phyloP scores from a whole-genome alignment of 2,329 filamentous ascomycete species.

The Dothideomycetes sp. region DNA sequence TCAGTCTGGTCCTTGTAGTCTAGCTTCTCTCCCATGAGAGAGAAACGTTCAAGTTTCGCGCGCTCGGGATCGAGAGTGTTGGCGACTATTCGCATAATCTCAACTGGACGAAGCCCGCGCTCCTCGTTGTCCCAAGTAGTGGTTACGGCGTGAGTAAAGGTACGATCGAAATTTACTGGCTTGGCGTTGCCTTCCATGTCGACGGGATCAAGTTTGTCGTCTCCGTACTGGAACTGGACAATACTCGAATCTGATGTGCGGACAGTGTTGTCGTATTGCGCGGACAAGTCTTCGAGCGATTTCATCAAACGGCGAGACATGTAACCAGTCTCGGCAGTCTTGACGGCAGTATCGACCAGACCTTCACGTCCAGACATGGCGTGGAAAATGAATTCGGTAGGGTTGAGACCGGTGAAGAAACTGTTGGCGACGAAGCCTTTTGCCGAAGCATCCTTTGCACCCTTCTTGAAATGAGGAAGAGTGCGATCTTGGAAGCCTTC shows the following conservation, averaged over 20 bases:
- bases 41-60: conserved; percentile 49
- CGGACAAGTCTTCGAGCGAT: conserved; percentile 86
- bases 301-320: conserved; percentile 99
- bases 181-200: conserved; percentile 95
- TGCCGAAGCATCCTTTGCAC: conserved; percentile 78
- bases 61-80: conserved; percentile 58
- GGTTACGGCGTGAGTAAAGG: conserved; percentile 69
- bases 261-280: conserved; percentile 88
- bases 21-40: conserved; percentile 51
- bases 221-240: conserved; percentile 95
- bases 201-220: conserved; percentile 87
- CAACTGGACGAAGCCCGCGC: conserved; percentile 57
- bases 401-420: conserved; percentile 85
- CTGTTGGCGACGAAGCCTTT: conserved; percentile 97
- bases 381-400: conserved; percentile 94
- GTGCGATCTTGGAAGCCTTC: conserved; percentile 96
- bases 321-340: conserved; percentile 97
- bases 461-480: conserved; percentile 90
- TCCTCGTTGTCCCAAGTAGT: conserved; percentile 73
- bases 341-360: conserved; percentile 96
- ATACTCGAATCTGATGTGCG: conserved; percentile 79
- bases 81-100: conserved; percentile 60
- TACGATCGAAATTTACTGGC: conserved; percentile 84
- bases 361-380: conserved; percentile 97
- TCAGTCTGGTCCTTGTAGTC: conserved; percentile 60